Conservation (phyloP, 305 asterid species). For the Fraxinus baroniana region DNA sequence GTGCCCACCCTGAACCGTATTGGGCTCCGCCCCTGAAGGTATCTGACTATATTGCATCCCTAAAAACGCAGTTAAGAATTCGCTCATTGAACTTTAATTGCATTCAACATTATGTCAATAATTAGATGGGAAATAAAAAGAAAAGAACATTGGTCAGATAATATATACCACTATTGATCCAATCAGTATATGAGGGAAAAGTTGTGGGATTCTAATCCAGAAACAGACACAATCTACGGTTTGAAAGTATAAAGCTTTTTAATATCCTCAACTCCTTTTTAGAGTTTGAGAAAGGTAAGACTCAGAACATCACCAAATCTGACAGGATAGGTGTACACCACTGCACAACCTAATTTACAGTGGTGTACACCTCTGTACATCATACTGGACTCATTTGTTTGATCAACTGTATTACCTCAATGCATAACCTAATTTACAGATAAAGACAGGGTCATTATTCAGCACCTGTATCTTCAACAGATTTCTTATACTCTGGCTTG, state of each 20-base stretch:
- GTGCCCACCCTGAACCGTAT: no score
- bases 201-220: constrained; percentile 1
- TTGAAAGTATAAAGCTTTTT: neutral
- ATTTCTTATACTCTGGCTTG: neutral
- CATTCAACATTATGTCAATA: constrained; percentile 7
- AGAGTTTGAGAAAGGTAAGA: neutral
- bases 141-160: constrained; percentile 3
- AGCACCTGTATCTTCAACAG: constrained; percentile 66
- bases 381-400: neutral
- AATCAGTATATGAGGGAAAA: constrained; percentile 6
- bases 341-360: neutral
- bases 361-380: neutral
- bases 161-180: neutral
- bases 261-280: constrained; percentile 8
- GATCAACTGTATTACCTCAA: constrained; percentile 12
- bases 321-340: constrained; percentile 10
- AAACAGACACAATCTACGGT: constrained; percentile 7
- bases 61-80: neutral
- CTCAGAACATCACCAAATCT: neutral
- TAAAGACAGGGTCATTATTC: constrained; percentile 34
- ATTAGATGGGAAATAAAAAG: neutral
- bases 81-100: constrained; percentile 7
- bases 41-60: neutral
- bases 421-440: constrained; percentile 33
- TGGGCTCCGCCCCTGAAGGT: neutral